Base-by-base conservation (phyloP, 352 stramenopile species). In the Pythium guiyangense region DNA sequence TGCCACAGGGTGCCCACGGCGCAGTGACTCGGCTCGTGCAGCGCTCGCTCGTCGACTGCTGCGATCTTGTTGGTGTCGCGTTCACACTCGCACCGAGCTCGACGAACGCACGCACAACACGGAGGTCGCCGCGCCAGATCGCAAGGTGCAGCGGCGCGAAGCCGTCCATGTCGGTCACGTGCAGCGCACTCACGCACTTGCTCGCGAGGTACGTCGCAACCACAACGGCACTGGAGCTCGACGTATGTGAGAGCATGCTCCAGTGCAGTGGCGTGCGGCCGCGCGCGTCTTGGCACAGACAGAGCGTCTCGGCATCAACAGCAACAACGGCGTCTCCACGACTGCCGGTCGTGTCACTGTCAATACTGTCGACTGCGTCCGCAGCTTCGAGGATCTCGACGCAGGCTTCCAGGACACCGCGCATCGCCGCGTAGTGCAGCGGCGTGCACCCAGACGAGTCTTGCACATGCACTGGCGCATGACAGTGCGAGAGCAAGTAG, bases 201-300 rank as follows among this genome's bases (percentile, higher is more conserved):
- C 45, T 20, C 0, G 46, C 62, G 17, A 90, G 54, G 22, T 75
- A 73, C 15, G 54, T 51, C 2, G 67, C 67, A 53, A 74, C 59
- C 0, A 69, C 5, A 0, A 25, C 26, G 0, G 6, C 17, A 11
- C 45, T 39, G 12, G 11, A 18, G 11, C 29, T 2, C 22, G 6
- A 11, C 40, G 17, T 18, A 40, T 27, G 15, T 0, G 58, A 31
- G 53, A 79, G 35, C 29, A 82, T 50, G 39, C 73, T 64, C 73
- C 70, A 83, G 56, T 83, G 75, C 8, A 90, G 56, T 25, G 73
- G 62, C 18, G 79, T 88, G 49, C 76, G 70, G 17, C 77, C 79
- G 2, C 69, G 48, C 4, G 25, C 17, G 56, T 90, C 79, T 44
- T 65, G 58, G n/a, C 54, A 40, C 14, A 81, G 46, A 14, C 66